phyloP scores from a whole-genome alignment of 139 green algal genomes.

The Microglena sp. region DNA sequence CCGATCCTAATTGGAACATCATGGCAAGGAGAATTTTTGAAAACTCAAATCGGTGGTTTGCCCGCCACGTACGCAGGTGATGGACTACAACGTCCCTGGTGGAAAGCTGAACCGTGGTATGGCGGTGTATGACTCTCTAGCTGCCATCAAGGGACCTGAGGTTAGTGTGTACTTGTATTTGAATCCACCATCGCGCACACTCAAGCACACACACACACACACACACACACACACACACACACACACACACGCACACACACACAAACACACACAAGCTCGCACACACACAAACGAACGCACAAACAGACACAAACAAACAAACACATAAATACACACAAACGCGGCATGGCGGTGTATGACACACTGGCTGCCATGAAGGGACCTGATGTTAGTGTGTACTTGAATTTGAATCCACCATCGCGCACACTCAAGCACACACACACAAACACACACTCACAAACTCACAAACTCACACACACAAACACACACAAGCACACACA shows the following conservation, averaged over 20 bases:
- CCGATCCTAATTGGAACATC: background rate
- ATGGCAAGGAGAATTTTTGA: too few relatives aligned
- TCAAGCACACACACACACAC: too few relatives aligned
- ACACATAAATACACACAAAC: too few relatives aligned
- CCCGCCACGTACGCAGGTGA: constrained; percentile 56
- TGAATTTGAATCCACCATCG: background rate
- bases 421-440: too few relatives aligned
- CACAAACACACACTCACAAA: too few relatives aligned
- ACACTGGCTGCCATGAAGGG: constrained; percentile 46
- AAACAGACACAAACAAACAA: too few relatives aligned
- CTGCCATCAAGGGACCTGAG: constrained; percentile 31
- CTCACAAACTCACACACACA: too few relatives aligned
- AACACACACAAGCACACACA: too few relatives aligned
- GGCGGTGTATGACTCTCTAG: constrained; percentile 81
- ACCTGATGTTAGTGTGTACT: background rate
- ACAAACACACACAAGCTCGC: too few relatives aligned
- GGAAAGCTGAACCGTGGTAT: constrained; percentile 98
- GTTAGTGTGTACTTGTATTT: background rate
- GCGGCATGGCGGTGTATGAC: constrained; percentile 93
- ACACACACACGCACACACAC: too few relatives aligned
- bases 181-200: background rate
- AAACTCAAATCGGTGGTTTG: background rate
- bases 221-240: too few relatives aligned
- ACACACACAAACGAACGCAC: too few relatives aligned
- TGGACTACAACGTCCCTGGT: constrained; percentile 89